phyloP scores from a whole-genome alignment of 768 basidiomycete species.

The Russula sp. region DNA sequence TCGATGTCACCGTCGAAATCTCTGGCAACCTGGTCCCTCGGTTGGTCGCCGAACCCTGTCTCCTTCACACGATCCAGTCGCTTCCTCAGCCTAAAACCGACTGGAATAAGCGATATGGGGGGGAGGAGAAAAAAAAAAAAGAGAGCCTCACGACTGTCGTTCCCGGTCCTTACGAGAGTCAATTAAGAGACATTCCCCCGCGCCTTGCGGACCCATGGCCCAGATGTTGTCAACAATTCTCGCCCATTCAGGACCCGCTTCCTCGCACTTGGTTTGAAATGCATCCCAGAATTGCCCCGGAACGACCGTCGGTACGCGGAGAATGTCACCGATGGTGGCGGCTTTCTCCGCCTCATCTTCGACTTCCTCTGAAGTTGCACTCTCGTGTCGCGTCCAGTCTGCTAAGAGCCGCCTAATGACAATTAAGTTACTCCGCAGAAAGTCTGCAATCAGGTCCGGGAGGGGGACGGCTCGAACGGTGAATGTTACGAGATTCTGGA shows the following conservation, averaged over 20 bases:
- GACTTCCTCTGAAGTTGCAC: conserved; percentile 27
- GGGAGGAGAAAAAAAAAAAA: conserved; percentile 10
- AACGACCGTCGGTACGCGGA: conserved; percentile 56
- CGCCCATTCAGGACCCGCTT: conserved; percentile 75
- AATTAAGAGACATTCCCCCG: conserved; percentile 82
- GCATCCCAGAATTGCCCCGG: conserved; percentile 78
- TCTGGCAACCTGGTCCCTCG: conserved; percentile 23
- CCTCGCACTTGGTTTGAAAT: conserved; percentile 55
- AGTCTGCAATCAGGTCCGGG: conserved; percentile 63
- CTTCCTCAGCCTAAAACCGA: conserved; percentile 42
- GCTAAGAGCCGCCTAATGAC: conserved; percentile 58
- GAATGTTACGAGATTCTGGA: conserved; percentile 69
- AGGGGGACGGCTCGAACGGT: conserved; percentile 79
- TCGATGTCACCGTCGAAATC: conserved; percentile 84
- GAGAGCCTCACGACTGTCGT: conserved; percentile 49
- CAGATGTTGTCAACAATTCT: conserved; percentile 67
- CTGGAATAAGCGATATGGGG: conserved; percentile 6
- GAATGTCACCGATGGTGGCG: conserved; percentile 52
- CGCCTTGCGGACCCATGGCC: conserved; percentile 87
- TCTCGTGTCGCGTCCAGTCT: conserved; percentile 31
- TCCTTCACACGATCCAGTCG: conserved; percentile 39
- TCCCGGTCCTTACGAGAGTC: conserved; percentile 52
- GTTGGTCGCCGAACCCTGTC: conserved; percentile 28
- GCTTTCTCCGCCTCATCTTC: conserved; percentile 38
- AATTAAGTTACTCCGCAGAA: conserved; percentile 66